These are phyloP conservation scores for Phytophthora constricta DNA, from an alignment of 352 stramenopile genomes.

Conservation along the genomic window DNA sequence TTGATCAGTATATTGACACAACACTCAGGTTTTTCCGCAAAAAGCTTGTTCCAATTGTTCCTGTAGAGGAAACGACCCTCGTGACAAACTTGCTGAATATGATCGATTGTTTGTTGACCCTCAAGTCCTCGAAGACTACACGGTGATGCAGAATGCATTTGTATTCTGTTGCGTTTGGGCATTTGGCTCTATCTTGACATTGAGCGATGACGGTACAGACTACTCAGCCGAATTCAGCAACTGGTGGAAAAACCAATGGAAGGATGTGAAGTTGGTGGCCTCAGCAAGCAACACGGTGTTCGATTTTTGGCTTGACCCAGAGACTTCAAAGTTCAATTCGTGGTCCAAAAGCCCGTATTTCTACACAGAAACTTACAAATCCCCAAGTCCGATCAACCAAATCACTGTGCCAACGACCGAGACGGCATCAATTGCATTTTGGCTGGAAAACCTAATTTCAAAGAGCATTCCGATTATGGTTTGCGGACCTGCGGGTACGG, in stretches of 20 bases:
- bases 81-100: conserved; percentile 95
- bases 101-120: conserved; percentile 92
- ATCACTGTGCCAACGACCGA: conserved; percentile 95
- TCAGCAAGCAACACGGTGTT: conserved; percentile 96
- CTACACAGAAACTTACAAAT: conserved; percentile 90
- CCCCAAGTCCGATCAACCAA: conserved; percentile 86
- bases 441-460: conserved; percentile 94
- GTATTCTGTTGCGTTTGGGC: conserved; percentile 97
- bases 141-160: conserved; percentile 93
- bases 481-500: conserved; percentile 92
- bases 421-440: conserved; percentile 95
- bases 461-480: conserved; percentile 94
- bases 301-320: conserved; percentile 96
- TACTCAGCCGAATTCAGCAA: conserved; percentile 95
- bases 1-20: conserved; percentile 94
- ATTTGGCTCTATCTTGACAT: conserved; percentile 92
- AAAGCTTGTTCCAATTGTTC: conserved; percentile 91
- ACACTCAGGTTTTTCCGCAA: conserved; percentile 95
- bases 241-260: conserved; percentile 96
- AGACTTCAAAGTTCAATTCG: conserved; percentile 91
- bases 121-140: conserved; percentile 76
- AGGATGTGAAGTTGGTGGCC: conserved; percentile 94
- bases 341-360: conserved; percentile 97
- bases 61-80: conserved; percentile 93
- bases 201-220: conserved; percentile 95